These are phyloP conservation scores for Phytophthora podocarpi DNA, from an alignment of 352 stramenopile genomes.

Conservation along the genomic window DNA sequence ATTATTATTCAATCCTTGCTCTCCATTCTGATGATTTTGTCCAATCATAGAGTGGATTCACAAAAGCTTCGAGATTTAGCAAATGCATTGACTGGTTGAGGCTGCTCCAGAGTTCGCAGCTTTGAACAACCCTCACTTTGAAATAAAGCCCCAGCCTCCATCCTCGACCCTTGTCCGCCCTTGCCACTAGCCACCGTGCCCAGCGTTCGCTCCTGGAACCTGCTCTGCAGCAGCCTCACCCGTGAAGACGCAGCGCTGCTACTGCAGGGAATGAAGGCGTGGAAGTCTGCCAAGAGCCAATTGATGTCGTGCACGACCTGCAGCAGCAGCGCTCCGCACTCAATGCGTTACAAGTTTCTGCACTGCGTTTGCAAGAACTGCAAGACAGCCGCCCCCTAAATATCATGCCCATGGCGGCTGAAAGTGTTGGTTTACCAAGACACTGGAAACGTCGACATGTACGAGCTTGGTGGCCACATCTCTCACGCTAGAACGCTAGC, in stretches of 20 bases:
- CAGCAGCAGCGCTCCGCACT: background rate
- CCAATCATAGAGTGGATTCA: constrained; percentile 7
- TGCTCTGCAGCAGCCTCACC: constrained; percentile 3
- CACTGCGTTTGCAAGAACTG: constrained; percentile 7
- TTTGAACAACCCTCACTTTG: too few species aligned
- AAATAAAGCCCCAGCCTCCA: background rate
- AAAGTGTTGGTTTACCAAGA: constrained; percentile 14
- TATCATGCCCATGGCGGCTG: background rate
- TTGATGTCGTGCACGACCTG: constrained; percentile 5
- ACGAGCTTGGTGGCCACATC: background rate
- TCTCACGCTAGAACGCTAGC: background rate
- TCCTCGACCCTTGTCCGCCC: background rate
- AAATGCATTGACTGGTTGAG: background rate
- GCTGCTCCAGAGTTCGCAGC: too few species aligned
- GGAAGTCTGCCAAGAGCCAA: constrained; percentile 9
- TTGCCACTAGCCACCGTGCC: too few species aligned
- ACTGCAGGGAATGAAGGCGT: constrained; percentile 3
- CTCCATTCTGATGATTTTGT: constrained; percentile 3
- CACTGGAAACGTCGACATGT: background rate
- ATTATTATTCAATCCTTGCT: too few species aligned
- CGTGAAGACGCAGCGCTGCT: constrained; percentile 2
- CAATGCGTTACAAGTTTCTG: constrained; percentile 10
- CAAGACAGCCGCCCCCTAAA: background rate
- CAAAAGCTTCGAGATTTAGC: background rate
- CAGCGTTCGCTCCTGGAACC: background rate